Evolutionary conservation across 2,329 filamentous ascomycete genomes (phyloP).

Genomic region (Elsinoe fawcettii): DNA sequence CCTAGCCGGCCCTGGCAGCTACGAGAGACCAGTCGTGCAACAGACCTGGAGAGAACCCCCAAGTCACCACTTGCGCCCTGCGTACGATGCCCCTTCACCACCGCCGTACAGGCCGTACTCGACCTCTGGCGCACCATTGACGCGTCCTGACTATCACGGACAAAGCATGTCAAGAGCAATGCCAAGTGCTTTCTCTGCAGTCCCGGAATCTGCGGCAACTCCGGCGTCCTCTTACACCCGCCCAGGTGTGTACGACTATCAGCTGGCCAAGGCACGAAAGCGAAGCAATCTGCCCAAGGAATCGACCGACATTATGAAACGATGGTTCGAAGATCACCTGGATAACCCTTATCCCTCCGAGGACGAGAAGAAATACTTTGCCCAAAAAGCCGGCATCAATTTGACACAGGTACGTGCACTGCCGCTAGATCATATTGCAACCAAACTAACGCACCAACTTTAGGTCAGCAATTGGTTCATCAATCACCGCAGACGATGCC

Average conservation of each 20-base stretch:
- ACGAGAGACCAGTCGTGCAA: neutral
- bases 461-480: slow-evolving; percentile 36
- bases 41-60: neutral
- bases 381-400: slow-evolving; percentile 27
- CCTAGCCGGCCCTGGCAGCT: neutral
- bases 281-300: slow-evolving; percentile 33
- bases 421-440: neutral
- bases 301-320: slow-evolving; percentile 34
- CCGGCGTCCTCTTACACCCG: slow-evolving; percentile 13
- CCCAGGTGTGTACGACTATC: slow-evolving; percentile 31
- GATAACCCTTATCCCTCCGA: slow-evolving; percentile 33
- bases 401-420: slow-evolving; percentile 27
- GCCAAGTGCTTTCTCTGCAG: neutral
- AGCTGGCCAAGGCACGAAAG: slow-evolving; percentile 31
- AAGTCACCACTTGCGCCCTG: neutral
- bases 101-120: slow-evolving; percentile 12
- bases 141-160: neutral
- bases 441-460: neutral
- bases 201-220: neutral
- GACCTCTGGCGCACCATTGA: slow-evolving; percentile 1
- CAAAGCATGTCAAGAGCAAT: neutral
- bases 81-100: slow-evolving; percentile 5
- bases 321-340: slow-evolving; percentile 35
- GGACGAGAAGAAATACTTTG: slow-evolving; percentile 28
- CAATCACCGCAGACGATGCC: slow-evolving; percentile 32